Base-by-base conservation (phyloP, 306 rosid genomes). In the Boehmeria nivea region DNA sequence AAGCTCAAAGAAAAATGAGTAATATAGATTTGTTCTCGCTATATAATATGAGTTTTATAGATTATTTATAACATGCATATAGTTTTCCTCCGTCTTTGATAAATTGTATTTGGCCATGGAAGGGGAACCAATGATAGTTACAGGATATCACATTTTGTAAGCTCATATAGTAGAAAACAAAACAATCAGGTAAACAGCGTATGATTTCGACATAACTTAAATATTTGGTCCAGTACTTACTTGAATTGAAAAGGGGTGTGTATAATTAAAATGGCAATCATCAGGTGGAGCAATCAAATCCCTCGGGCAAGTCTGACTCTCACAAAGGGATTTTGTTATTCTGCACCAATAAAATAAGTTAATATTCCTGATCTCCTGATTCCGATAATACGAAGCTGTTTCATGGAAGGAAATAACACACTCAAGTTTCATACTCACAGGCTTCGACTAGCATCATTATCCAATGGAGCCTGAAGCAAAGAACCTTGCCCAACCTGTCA, bases 251-350 rank as follows among this genome's bases (percentile, higher is more conserved):
- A 87, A 87, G 58, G 98, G 82, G 37, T 83, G 96, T 8, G 98
- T 87, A 68, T 87, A 84, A 63, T 91, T 91, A 69, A 87, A 88
- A 78, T 91, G 98, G 77, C 98, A 91, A 64, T 91, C 98, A 14
- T 91, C 98, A 50, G 98, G 98, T 33, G 98, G 98, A 56, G 96
- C 84, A 59, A 91, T 82, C 75, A 91, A 73, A 81, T 91, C 96
- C 57, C 70, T 62, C 1, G 98, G 98, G 69, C 98, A 91, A 60
- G 73, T 71, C 71, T 75, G 82, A 59, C 87, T 73, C 57, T 87
- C 86, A 40, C 98, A 91, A 31, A 91, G 89, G 47, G 79, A 71
- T 33, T 76, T 75, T 47, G 96, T 87, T 58, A 87, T 83, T 91
- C 98, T 91, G 60, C 72, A 76, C 57, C 61, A 60, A 51, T 40